Percentiles rank a stretch among this genome's conserved stretches.
Evolutionary conservation across 768 basidiomycete species (phyloP).

Genomic region (Boletus patriciae): DNA sequence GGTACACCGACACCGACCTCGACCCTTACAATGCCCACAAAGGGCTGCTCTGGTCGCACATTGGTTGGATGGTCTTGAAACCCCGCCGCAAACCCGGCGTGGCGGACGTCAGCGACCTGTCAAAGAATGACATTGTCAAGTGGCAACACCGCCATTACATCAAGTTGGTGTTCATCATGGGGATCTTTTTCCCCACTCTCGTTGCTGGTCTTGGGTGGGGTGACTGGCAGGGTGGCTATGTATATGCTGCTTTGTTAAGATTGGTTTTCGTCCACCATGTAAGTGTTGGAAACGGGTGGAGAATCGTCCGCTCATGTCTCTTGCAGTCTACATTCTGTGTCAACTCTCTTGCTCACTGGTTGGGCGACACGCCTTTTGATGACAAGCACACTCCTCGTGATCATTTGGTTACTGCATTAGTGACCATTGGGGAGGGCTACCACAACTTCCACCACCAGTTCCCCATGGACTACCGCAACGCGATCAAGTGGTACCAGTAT

Average conservation of each 20-base stretch:
- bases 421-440: constrained; percentile 94
- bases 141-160: constrained; percentile 90
- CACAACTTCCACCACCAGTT: constrained; percentile 98
- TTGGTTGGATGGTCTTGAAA: constrained; percentile 93
- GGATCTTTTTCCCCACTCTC: constrained; percentile 69
- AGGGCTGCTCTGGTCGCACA: constrained; percentile 83
- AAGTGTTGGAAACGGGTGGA: constrained; percentile 28
- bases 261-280: constrained; percentile 88
- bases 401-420: constrained; percentile 84
- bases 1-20: constrained; percentile 95
- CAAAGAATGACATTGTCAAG: constrained; percentile 72
- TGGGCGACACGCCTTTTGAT: constrained; percentile 90
- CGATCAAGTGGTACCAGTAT: constrained; percentile 89
- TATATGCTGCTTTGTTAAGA: constrained; percentile 80
- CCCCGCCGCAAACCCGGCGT: constrained; percentile 87
- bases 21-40: constrained; percentile 94
- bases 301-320: not conserved
- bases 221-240: constrained; percentile 81
- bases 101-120: constrained; percentile 85
- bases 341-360: constrained; percentile 96
- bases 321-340: constrained; percentile 92
- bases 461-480: constrained; percentile 97
- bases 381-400: constrained; percentile 94
- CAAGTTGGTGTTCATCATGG: constrained; percentile 65
- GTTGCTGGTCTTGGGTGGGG: constrained; percentile 83